Evolutionary conservation across 768 basidiomycete genomes (phyloP).

Genomic region (Mycena epipterygia): DNA sequence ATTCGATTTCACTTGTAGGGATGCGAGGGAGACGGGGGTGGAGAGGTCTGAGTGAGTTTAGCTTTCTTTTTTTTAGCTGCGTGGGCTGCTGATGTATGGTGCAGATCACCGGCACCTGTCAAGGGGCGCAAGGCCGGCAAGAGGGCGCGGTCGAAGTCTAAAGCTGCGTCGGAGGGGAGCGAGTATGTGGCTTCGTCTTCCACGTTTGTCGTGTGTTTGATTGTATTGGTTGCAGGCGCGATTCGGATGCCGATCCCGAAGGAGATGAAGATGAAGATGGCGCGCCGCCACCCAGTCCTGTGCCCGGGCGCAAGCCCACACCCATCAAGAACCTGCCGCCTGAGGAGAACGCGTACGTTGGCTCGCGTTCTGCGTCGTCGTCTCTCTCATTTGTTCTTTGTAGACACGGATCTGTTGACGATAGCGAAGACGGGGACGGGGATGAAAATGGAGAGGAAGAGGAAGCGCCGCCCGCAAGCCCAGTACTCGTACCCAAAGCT

Average conservation of each 20-base stretch:
- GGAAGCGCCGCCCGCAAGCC: conserved; percentile 3
- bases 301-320: too few relatives aligned
- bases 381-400: background rate
- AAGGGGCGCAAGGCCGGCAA: conserved; percentile 15
- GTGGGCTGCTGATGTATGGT: background rate
- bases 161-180: background rate
- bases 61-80: too few relatives aligned
- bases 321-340: too few relatives aligned
- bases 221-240: background rate
- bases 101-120: background rate
- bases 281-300: too few relatives aligned
- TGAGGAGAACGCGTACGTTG: conserved; percentile 16
- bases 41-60: conserved; percentile 5
- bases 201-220: background rate
- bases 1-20: too few relatives aligned
- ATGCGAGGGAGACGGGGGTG: background rate
- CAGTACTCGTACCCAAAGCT: background rate
- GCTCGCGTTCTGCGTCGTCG: background rate
- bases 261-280: too few relatives aligned
- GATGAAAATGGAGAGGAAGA: background rate
- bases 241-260: too few relatives aligned
- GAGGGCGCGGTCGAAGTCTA: conserved; percentile 12
- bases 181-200: too few relatives aligned
- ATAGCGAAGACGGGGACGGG: too few relatives aligned
- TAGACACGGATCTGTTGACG: background rate